A percentile compares a stretch with the other conserved stretches of the same genome.
Evolutionary conservation across 108 stramenopile species (phyloP).

Genomic region (Conticribra weissflogii): DNA sequence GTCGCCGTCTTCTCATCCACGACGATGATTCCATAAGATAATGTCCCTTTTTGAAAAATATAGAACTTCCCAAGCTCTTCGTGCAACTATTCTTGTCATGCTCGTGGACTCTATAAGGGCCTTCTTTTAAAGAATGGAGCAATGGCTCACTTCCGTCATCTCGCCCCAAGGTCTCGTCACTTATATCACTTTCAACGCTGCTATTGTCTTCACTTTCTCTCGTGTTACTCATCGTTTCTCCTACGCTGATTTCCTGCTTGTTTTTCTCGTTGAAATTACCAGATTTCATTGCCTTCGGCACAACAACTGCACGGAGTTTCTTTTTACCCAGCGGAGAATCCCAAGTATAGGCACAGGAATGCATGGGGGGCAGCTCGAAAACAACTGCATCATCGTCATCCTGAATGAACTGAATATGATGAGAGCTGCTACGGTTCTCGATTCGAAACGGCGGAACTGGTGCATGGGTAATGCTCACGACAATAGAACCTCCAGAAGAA

Average conservation of each 20-base stretch:
- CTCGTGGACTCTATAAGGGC: neutral
- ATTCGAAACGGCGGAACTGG: conserved; percentile 25
- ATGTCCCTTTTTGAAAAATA: neutral
- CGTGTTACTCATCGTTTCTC: neutral
- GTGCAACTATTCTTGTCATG: neutral
- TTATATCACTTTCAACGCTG: neutral
- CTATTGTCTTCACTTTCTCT: conserved; percentile 5
- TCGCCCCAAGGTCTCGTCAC: conserved; percentile 3
- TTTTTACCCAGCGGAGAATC: conserved; percentile 36
- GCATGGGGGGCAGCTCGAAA: conserved; percentile 36
- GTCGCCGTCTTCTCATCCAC: neutral
- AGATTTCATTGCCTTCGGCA: neutral
- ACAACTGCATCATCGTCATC: conserved; percentile 20
- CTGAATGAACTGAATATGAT: conserved; percentile 30
- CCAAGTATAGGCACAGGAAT: conserved; percentile 23
- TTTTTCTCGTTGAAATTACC: neutral
- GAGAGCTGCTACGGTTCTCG: conserved; percentile 25
- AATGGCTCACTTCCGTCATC: neutral
- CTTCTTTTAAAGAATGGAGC: neutral
- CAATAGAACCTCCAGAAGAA: conserved; percentile 16
- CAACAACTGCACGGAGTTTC: conserved; percentile 22
- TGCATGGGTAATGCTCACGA: conserved; percentile 22
- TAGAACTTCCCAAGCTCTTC: conserved; percentile 6
- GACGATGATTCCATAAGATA: neutral
- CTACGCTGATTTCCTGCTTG: neutral